phyloP scores from a whole-genome alignment of 768 basidiomycete genomes.

The Russula sp. region DNA sequence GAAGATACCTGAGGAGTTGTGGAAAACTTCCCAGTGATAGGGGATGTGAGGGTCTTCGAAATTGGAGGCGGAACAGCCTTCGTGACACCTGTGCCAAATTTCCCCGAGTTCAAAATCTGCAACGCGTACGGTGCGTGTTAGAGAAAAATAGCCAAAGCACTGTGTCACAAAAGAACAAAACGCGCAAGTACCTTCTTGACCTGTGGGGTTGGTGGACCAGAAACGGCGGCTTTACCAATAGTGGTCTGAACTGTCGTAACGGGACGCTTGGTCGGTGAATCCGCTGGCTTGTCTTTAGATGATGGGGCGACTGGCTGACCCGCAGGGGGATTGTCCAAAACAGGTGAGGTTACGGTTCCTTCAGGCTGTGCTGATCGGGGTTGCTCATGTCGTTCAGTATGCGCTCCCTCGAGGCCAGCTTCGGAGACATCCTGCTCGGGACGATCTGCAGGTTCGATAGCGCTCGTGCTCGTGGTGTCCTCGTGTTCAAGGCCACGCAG shows the following conservation, averaged over 20 bases:
- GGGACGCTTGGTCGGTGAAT: constrained; percentile 30
- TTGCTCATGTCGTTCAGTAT: constrained; percentile 24
- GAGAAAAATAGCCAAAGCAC: constrained; percentile 23
- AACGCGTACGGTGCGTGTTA: constrained; percentile 18
- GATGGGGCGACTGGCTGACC: constrained; percentile 24
- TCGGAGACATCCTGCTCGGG: constrained; percentile 3
- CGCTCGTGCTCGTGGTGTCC: constrained; percentile 27
- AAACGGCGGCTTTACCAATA: constrained; percentile 42
- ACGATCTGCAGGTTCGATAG: not conserved
- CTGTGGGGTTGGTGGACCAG: constrained; percentile 43
- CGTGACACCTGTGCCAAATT: constrained; percentile 29
- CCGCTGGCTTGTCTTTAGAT: constrained; percentile 25
- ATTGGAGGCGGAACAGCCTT: constrained; percentile 37
- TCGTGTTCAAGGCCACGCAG: constrained; percentile 32
- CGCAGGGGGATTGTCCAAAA: constrained; percentile 13
- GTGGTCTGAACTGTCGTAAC: constrained; percentile 35
- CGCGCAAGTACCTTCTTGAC: constrained; percentile 60
- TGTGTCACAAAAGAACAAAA: constrained; percentile 20
- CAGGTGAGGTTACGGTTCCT: constrained; percentile 16
- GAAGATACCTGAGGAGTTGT: constrained; percentile 29
- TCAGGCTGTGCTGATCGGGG: constrained; percentile 12
- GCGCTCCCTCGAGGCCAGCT: constrained; percentile 10
- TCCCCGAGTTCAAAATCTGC: constrained; percentile 24
- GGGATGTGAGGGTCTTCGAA: constrained; percentile 37
- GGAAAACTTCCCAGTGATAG: constrained; percentile 28